Conservation (phyloP, 371 early-diverging fungal species). For the Fennellomyces sp. region DNA sequence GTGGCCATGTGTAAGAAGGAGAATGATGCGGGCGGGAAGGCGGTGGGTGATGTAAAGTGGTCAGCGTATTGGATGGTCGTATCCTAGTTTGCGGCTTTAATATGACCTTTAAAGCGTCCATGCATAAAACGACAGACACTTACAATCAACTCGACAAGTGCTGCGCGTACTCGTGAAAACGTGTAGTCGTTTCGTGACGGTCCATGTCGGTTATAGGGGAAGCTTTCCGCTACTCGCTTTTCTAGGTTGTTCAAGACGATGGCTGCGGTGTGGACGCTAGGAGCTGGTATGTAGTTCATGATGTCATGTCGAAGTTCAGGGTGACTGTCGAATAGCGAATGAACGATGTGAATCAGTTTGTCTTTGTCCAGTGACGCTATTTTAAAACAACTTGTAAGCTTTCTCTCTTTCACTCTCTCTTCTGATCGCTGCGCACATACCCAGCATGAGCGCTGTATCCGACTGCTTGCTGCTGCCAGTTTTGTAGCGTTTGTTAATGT, state of each 20-base stretch:
- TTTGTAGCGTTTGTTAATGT: constrained; percentile 30
- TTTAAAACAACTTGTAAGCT: not conserved
- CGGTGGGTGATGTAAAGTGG: constrained; percentile 79
- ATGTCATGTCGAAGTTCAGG: constrained; percentile 75
- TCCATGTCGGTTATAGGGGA: constrained; percentile 86
- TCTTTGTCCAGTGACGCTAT: constrained; percentile 71
- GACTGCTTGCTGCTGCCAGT: constrained; percentile 29
- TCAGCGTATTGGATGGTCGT: constrained; percentile 82
- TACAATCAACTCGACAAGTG: constrained; percentile 73
- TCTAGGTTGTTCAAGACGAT: constrained; percentile 70
- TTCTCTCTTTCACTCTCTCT: not conserved
- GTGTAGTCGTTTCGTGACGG: constrained; percentile 86
- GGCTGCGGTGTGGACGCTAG: constrained; percentile 81
- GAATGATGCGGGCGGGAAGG: constrained; percentile 78
- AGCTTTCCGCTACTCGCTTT: constrained; percentile 71
- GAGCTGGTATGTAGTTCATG: constrained; percentile 81
- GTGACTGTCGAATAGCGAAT: constrained; percentile 70
- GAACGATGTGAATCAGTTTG: constrained; percentile 76
- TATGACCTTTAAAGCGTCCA: too few species aligned
- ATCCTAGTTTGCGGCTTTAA: too few species aligned
- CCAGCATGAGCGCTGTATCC: constrained; percentile 28
- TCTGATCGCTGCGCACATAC: constrained; percentile 22
- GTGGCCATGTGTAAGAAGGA: constrained; percentile 81
- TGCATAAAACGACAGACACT: constrained; percentile 10
- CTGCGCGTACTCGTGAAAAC: constrained; percentile 83